Base-by-base conservation (phyloP, 2,329 filamentous ascomycete genomes). In the Escovopsis sp. region DNA sequence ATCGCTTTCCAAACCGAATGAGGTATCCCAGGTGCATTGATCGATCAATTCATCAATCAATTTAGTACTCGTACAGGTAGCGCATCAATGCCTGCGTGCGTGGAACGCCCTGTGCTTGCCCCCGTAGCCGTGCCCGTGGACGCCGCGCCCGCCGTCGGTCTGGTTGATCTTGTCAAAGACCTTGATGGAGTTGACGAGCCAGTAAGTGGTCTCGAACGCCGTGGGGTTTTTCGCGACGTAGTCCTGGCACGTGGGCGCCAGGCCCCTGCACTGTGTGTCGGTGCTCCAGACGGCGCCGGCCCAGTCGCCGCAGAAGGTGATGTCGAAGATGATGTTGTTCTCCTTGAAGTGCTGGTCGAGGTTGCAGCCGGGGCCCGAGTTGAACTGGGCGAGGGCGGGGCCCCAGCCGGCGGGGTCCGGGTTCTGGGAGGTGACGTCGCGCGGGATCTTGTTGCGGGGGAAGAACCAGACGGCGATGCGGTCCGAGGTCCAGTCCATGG, bases 221-320 rank as follows among this genome's bases (percentile, higher is more conserved):
- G 60, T 53, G 0, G 86, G 82, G 59, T 88, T 83, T 50, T 71
- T 65, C 42, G 68, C 67, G 16, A 94, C 87, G 57, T 76, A 94
- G 20, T 76, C 73, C 25, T 78, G 56, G 65, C 88, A 94, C 1
- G 76, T 79, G 33, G 61, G 47, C 0, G 76, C 82, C 49, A 75
- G 66, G 34, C 70, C 61, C 1, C 69, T 62, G 58, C 83, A 88
- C 35, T 71, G 68, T 5, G 60, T 47, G 45, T 78, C 69, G 29
- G 58, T 53, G 39, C 54, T 53, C 80, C 82, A 94, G 30, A 79
- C 75, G 4, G 48, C 43, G 20, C 84, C 84, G 7, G 87, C 87
- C 87, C 87, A 94, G 54, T 81, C 75, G 15, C 88, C 88, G 60
- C 88, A 95, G 58, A 94, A 85, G 6, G 82, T 83, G 1, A 79